phyloP scores from a whole-genome alignment of 441 rosid genomes.

The Gossypium aridum region DNA sequence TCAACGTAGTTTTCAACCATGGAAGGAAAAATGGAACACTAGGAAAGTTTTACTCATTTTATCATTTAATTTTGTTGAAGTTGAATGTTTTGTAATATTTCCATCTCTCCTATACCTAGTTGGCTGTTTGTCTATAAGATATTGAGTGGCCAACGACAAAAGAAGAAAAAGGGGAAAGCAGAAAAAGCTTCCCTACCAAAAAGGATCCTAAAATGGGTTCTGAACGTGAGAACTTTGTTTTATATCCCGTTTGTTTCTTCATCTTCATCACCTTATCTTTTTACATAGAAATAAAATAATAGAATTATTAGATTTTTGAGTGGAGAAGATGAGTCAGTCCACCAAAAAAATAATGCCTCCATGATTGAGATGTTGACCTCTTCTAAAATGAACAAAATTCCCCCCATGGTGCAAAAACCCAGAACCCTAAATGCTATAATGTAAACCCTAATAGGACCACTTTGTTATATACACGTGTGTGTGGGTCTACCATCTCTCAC shows the following conservation, averaged over 20 bases:
- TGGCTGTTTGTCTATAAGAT: neutral
- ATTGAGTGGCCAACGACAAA: constrained; percentile 30
- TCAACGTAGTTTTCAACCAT: no score
- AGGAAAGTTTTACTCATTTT: no score
- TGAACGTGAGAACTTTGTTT: constrained; percentile 38
- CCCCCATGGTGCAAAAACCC: neutral
- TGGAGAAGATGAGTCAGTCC: constrained; percentile 23
- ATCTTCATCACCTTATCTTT: constrained; percentile 1
- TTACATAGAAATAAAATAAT: neutral
- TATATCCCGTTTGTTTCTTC: constrained; percentile 20
- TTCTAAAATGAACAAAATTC: constrained; percentile 31
- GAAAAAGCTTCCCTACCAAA: constrained; percentile 1
- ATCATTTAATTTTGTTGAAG: no score
- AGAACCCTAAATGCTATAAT: neutral
- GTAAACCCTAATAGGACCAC: constrained; percentile 26
- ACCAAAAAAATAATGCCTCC: constrained; percentile 39
- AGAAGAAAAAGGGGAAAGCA: constrained; percentile 18
- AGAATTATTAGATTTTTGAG: constrained; percentile 12
- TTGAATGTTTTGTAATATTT: no score
- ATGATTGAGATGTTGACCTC: constrained; percentile 65
- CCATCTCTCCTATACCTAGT: neutral
- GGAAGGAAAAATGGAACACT: no score
- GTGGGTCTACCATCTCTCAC: constrained; percentile 35
- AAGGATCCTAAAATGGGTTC: constrained; percentile 12
- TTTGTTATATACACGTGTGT: constrained; percentile 40